phyloP scores from a whole-genome alignment of 2,329 filamentous ascomycete species.

The Thermothelomyces thermophilus region DNA sequence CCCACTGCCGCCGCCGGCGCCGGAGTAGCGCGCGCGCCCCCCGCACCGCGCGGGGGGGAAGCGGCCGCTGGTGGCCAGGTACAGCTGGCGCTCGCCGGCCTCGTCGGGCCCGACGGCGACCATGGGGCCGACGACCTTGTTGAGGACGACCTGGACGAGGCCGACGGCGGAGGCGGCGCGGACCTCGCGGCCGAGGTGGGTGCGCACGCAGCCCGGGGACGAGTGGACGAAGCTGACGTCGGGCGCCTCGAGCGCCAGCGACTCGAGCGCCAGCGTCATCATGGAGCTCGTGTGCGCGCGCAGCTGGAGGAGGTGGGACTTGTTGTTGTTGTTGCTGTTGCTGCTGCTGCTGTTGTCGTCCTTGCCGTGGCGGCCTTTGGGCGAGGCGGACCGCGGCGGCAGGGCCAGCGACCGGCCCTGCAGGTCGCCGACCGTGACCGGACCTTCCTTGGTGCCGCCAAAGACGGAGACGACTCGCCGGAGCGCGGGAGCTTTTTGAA shows the following conservation, averaged over 20 bases:
- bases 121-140: slow-evolving; percentile 21
- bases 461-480: slow-evolving; percentile 51
- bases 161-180: slow-evolving; percentile 23
- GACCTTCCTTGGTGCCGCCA: slow-evolving; percentile 45
- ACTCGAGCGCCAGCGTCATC: slow-evolving; percentile 43
- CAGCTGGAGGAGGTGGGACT: slow-evolving; percentile 28
- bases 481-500: slow-evolving; percentile 40
- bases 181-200: slow-evolving; percentile 24
- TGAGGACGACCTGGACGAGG: too few species aligned
- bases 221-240: slow-evolving; percentile 36
- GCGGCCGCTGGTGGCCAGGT: slow-evolving; percentile 32
- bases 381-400: slow-evolving; percentile 11
- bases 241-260: slow-evolving; percentile 40
- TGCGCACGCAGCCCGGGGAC: slow-evolving; percentile 35
- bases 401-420: slow-evolving; percentile 32
- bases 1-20: slow-evolving; percentile 14
- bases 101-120: slow-evolving; percentile 27
- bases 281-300: slow-evolving; percentile 43
- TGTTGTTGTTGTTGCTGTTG: background rate
- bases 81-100: slow-evolving; percentile 35
- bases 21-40: too few species aligned
- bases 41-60: slow-evolving; percentile 28
- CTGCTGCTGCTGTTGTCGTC: background rate
- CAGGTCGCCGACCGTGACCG: slow-evolving; percentile 41
- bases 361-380: slow-evolving; percentile 9